These are phyloP conservation scores for Erodium maritimum DNA, from an alignment of 345 rosid species.

Conservation along the genomic window DNA sequence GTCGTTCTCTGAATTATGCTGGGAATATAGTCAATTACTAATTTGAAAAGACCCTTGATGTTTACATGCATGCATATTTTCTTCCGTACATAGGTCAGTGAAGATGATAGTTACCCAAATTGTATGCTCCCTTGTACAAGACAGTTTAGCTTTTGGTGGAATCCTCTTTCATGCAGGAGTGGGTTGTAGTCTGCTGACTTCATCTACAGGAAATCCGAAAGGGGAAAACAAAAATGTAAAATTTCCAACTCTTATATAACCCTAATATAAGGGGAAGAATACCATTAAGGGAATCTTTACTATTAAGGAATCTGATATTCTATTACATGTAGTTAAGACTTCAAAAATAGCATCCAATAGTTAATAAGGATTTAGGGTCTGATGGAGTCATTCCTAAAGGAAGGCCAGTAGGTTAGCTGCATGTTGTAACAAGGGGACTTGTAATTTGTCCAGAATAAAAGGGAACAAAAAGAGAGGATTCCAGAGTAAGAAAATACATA, in stretches of 20 bases:
- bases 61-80: neutral
- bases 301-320: no score
- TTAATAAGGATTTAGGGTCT: neutral
- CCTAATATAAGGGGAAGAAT: neutral
- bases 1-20: neutral
- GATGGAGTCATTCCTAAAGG: neutral
- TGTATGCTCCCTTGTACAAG: slow-evolving; percentile 68
- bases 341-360: neutral
- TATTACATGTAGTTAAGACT: neutral
- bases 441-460: neutral
- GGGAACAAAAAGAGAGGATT: neutral
- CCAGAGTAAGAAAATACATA: neutral
- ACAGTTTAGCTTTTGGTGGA: slow-evolving; percentile 64
- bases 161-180: slow-evolving; percentile 59
- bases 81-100: neutral
- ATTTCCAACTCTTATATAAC: neutral
- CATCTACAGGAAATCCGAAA: slow-evolving; percentile 29
- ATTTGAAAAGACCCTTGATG: neutral
- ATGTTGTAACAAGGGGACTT: neutral
- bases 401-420: neutral
- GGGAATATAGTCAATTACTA: neutral
- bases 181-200: slow-evolving; percentile 68
- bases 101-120: slow-evolving; percentile 40
- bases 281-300: neutral
- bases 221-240: no score